Conservation (phyloP, 2,329 filamentous ascomycete species). For the Diaporthe ampelina region DNA sequence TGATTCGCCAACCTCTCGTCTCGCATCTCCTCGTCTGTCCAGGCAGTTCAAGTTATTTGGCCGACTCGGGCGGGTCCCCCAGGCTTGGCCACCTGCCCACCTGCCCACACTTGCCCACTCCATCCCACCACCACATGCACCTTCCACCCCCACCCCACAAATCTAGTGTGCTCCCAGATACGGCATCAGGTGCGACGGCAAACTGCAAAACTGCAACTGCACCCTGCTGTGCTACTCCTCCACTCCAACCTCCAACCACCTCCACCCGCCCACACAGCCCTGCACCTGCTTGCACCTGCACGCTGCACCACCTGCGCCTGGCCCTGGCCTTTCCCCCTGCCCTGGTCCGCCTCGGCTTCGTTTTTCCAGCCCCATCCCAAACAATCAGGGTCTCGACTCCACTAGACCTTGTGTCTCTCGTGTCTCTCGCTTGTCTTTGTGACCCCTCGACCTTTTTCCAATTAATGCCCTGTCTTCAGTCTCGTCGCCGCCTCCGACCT, state of each 20-base stretch:
- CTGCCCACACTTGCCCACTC: not conserved
- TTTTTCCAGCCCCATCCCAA: slow-evolving; percentile 27
- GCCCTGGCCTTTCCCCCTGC: not conserved
- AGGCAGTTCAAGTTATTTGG: not conserved
- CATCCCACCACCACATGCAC: not conserved
- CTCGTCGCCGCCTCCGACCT: not conserved
- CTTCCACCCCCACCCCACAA: slow-evolving; percentile 1
- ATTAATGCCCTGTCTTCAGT: not conserved
- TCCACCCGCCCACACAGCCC: not conserved
- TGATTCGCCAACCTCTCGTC: not conserved
- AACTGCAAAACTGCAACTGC: no score
- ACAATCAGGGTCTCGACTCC: slow-evolving; percentile 29
- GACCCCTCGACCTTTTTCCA: not conserved
- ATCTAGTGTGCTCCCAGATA: not conserved
- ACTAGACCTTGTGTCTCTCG: not conserved
- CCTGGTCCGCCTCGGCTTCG: slow-evolving; percentile 25
- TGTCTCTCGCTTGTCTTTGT: not conserved
- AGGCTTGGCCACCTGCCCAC: not conserved
- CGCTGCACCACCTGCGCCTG: not conserved
- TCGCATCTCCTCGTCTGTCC: not conserved
- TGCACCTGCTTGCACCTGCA: not conserved
- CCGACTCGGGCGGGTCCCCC: not conserved
- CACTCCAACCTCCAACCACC: not conserved
- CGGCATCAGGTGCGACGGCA: not conserved
- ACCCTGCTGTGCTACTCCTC: no score